A percentile compares a stretch with the other conserved stretches of the same genome.
phyloP scores from a whole-genome alignment of 129 eudicot species.

The Saussurea involucrata region DNA sequence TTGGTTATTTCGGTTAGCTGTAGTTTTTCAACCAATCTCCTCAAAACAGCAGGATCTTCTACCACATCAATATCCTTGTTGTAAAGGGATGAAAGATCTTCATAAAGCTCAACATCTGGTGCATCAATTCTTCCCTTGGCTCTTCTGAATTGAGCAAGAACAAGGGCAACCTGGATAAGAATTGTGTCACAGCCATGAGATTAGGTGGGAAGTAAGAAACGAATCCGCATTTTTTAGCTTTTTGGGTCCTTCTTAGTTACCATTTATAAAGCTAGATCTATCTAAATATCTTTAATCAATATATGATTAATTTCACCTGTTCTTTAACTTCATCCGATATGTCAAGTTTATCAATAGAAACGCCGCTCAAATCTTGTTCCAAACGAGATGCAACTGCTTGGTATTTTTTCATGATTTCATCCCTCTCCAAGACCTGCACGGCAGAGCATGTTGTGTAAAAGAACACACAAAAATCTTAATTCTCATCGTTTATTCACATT shows the following conservation, averaged over 20 bases:
- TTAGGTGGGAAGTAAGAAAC: neutral
- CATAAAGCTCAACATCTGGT: conserved; percentile 51
- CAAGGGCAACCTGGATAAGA: conserved; percentile 62
- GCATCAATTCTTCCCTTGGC: conserved; percentile 66
- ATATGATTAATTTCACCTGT: conserved; percentile 38
- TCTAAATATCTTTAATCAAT: neutral
- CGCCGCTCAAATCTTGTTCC: conserved; percentile 56
- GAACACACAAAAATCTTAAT: neutral
- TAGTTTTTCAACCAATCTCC: conserved; percentile 58
- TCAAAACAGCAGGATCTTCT: conserved; percentile 43
- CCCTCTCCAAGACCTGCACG: conserved; percentile 64
- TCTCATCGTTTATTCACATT: too few species aligned
- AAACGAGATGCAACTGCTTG: conserved; percentile 51
- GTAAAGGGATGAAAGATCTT: conserved; percentile 47
- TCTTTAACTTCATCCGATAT: conserved; percentile 80
- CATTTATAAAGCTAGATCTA: neutral
- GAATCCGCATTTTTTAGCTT: neutral
- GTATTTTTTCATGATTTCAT: conserved; percentile 43
- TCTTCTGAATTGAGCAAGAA: conserved; percentile 65
- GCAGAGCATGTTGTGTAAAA: conserved; percentile 16
- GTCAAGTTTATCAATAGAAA: conserved; percentile 53
- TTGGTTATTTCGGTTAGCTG: conserved; percentile 56
- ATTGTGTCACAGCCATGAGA: neutral
- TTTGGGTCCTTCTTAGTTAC: conserved; percentile 7
- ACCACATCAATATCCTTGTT: conserved; percentile 31